Base-by-base conservation (phyloP, 2,329 filamentous ascomycete species). In the Trichoderma sp. region DNA sequence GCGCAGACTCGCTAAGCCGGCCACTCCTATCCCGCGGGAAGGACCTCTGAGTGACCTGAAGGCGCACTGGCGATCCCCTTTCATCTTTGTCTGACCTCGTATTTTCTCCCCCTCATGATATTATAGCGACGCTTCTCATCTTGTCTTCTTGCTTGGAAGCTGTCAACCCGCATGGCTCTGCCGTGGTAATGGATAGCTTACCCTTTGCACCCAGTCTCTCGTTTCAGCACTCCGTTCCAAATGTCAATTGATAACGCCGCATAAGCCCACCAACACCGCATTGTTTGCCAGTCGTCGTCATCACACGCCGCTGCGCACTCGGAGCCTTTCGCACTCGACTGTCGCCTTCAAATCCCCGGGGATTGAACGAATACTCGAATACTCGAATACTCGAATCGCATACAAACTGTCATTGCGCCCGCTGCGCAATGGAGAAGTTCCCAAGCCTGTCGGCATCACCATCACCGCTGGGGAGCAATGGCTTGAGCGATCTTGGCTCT, bases 351-450 rank as follows among this genome's bases (percentile, higher is more conserved):
- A 42, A 39, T 2, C 12, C 15, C 5, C 2, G 12, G 19, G 13
- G 32, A 34, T n/a, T n/a, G 12, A 17, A 17, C 12, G 12, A 25
- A 32, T 1, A 22, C n/a, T 19, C 32, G 9, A 64, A 34, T 19
- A 8, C 52, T 48, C 19, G n/a, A 54, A 19, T 54, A 17, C n/a
- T 10, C 12, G 25, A 54, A 17, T 15, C 17, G 17, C 25, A 15
- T n/a, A 37, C 37, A 37, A 34, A 48, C 52, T 13, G 27, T 15
- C 1, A n/a, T 13, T 19, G 39, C 52, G n/a, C 27, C 52, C 35
- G 52, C 52, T 57, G 37, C 61, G 52, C n/a, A 27, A 85, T 86
- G 77, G 86, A 88, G 76, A 86, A 86, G 76, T 88, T 88, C 70
- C 86, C 86, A 71, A 86, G 88, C 70, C 78, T 81, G 68, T 78